phyloP scores from a whole-genome alignment of 371 early-diverging fungal species.

The Blakeslea trispora region DNA sequence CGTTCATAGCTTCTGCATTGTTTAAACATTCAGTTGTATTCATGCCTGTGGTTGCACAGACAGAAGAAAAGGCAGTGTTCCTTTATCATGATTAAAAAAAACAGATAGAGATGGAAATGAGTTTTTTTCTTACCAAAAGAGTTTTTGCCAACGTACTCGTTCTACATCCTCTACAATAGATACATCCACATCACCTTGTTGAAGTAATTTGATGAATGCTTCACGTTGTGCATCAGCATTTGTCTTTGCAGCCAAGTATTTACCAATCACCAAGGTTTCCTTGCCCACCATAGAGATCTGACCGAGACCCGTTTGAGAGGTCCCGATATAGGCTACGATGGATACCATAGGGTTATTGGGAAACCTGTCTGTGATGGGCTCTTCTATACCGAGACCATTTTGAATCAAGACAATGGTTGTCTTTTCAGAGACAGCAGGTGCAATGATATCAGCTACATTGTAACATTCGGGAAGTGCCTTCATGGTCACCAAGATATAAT shows the following conservation, averaged over 20 bases:
- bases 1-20: constrained; percentile 49
- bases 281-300: constrained; percentile 51
- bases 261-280: constrained; percentile 39
- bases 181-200: constrained; percentile 55
- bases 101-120: not conserved
- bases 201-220: constrained; percentile 43
- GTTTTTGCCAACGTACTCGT: constrained; percentile 77
- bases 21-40: constrained; percentile 63
- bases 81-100: constrained; percentile 34
- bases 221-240: constrained; percentile 27
- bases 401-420: constrained; percentile 81
- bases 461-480: constrained; percentile 74
- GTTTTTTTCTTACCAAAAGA: constrained; percentile 62
- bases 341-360: constrained; percentile 72
- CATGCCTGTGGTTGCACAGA: constrained; percentile 70
- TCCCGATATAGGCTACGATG: constrained; percentile 75
- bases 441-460: constrained; percentile 64
- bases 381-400: constrained; percentile 85
- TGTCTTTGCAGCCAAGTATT: constrained; percentile 30
- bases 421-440: constrained; percentile 58
- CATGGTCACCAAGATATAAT: constrained; percentile 74
- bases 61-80: constrained; percentile 80
- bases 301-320: constrained; percentile 65
- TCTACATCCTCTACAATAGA: constrained; percentile 64
- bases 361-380: constrained; percentile 59